These are phyloP conservation scores for Xylaria hypoxylon DNA, from an alignment of 2,329 filamentous ascomycete genomes.

Conservation along the genomic window DNA sequence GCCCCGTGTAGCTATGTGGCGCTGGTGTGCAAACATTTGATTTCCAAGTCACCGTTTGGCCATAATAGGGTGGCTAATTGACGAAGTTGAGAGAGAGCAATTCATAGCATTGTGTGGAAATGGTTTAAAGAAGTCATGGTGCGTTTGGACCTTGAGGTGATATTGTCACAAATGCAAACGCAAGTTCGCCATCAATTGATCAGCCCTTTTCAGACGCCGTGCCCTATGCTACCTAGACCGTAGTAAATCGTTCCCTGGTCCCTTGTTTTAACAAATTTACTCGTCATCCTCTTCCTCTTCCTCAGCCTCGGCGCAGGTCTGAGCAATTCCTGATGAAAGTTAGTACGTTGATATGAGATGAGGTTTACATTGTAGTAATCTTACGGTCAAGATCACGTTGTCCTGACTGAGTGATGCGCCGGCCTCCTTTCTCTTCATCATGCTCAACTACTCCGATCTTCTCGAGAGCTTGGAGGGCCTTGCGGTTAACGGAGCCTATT, in stretches of 20 bases:
- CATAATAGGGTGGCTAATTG: not conserved
- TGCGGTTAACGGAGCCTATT: constrained; percentile 86
- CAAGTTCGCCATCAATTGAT: constrained; percentile 43
- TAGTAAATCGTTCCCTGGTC: constrained; percentile 41
- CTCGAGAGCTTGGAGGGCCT: constrained; percentile 96
- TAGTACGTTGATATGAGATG: constrained; percentile 29
- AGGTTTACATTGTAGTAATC: constrained; percentile 40
- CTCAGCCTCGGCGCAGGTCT: constrained; percentile 80
- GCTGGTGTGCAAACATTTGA: not conserved
- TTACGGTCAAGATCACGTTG: constrained; percentile 97
- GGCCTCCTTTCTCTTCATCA: constrained; percentile 98
- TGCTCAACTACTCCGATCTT: constrained; percentile 99
- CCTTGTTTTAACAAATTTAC: constrained; percentile 57
- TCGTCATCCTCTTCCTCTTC: constrained; percentile 74
- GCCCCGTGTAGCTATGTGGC: not conserved
- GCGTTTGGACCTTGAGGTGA: constrained; percentile 12
- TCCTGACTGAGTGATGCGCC: constrained; percentile 91
- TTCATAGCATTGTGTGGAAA: constrained; percentile 10
- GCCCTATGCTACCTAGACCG: constrained; percentile 50
- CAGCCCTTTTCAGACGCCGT: constrained; percentile 52
- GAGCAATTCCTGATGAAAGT: constrained; percentile 71
- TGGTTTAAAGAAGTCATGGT: constrained; percentile 10
- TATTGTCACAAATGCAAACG: constrained; percentile 38
- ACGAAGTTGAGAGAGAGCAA: not conserved
- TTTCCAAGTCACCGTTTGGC: not conserved